Evolutionary conservation across 2,329 filamentous ascomycete species (phyloP).

Genomic region (Cladosporium sp.): DNA sequence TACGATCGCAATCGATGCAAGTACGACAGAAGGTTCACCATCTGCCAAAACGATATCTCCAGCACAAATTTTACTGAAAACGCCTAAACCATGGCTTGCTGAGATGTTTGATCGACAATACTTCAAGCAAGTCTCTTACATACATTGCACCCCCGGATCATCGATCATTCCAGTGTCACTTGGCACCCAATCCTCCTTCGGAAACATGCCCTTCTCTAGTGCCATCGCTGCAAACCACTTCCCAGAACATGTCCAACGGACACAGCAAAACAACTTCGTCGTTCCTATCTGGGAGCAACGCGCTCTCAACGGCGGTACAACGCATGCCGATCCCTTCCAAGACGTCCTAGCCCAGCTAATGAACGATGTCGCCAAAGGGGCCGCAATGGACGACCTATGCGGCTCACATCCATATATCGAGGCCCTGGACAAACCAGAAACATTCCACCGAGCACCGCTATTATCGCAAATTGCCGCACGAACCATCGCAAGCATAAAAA

Average conservation of each 20-base stretch:
- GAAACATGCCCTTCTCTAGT: background rate
- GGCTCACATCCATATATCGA: constrained; percentile 4
- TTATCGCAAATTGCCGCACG: constrained; percentile 7
- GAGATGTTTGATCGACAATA: background rate
- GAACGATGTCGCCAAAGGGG: background rate
- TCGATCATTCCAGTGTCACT: background rate
- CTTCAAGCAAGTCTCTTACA: background rate
- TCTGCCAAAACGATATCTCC: too few species aligned
- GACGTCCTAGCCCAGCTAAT: background rate
- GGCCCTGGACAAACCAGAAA: background rate
- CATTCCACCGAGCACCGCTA: background rate
- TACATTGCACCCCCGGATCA: background rate
- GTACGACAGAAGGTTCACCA: too few species aligned
- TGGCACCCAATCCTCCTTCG: background rate
- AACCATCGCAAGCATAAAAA: background rate
- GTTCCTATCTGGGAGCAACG: background rate
- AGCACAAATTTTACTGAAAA: background rate
- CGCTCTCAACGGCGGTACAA: background rate
- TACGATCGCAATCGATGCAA: too few species aligned
- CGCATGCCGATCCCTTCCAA: constrained; percentile 7
- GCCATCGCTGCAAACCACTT: background rate
- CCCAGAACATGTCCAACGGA: background rate
- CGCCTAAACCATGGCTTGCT: background rate
- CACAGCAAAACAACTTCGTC: background rate
- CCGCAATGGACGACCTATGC: background rate